Evolutionary conservation across 306 rosid genomes (phyloP).

Genomic region (Cucumis cinereus): DNA sequence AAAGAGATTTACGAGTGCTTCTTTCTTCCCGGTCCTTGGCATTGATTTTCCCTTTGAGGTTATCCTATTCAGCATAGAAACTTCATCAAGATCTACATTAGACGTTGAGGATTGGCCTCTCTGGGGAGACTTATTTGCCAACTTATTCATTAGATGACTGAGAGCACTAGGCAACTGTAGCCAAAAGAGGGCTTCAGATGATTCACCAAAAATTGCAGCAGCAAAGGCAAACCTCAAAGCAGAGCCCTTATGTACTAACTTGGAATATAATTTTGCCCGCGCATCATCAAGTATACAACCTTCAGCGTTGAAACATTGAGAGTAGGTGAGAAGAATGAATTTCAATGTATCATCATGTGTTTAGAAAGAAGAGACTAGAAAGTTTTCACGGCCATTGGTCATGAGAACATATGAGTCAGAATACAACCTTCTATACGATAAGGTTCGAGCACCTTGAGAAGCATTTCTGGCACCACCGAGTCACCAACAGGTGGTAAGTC

Average conservation of each 20-base stretch:
- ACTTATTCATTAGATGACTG: constrained; percentile 57
- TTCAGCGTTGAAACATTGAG: constrained; percentile 23
- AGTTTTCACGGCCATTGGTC: constrained; percentile 4
- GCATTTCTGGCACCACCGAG: constrained; percentile 87
- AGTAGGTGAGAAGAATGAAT: constrained; percentile 15
- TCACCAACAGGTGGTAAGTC: constrained; percentile 69
- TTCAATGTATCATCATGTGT: background rate
- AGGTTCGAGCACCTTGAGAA: constrained; percentile 85
- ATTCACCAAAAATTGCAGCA: constrained; percentile 86
- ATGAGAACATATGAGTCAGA: constrained; percentile 12
- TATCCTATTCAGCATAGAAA: constrained; percentile 58
- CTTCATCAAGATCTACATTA: constrained; percentile 44
- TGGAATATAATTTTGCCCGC: constrained; percentile 84
- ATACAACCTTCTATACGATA: constrained; percentile 71
- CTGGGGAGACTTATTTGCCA: constrained; percentile 42
- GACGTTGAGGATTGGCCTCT: constrained; percentile 25
- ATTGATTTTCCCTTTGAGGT: constrained; percentile 64
- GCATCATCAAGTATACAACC: constrained; percentile 88
- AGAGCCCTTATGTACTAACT: constrained; percentile 69
- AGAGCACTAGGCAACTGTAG: constrained; percentile 76
- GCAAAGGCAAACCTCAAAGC: constrained; percentile 78
- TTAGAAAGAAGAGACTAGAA: background rate
- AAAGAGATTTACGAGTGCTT: constrained; percentile 38
- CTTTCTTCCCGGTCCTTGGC: constrained; percentile 40
- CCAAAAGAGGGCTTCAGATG: constrained; percentile 93